These are phyloP conservation scores for Kipferlia bialata DNA, from an alignment of 78 protist species.

Conservation along the genomic window DNA sequence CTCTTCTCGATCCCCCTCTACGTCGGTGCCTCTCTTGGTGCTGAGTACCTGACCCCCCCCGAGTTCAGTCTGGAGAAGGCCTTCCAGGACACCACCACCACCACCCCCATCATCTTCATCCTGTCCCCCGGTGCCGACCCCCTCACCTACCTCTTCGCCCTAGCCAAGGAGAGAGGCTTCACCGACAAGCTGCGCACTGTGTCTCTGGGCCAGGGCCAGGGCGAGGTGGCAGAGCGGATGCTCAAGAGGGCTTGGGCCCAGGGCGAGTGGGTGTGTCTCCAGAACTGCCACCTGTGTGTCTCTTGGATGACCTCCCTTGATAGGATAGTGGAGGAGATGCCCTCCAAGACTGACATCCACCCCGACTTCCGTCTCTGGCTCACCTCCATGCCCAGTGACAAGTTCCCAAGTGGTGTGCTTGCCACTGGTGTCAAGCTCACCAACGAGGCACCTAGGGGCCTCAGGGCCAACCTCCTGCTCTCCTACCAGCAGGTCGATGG, in stretches of 20 bases:
- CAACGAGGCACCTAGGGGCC: constrained; percentile 16
- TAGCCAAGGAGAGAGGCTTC: constrained; percentile 29
- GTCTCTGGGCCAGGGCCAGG: constrained; percentile 70
- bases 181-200: constrained; percentile 18
- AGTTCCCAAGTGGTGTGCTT: constrained; percentile 28
- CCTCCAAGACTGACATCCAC: constrained; percentile 5
- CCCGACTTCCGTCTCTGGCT: constrained; percentile 29
- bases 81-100: constrained; percentile 19
- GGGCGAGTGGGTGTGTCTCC: constrained; percentile 71
- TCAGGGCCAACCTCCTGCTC: constrained; percentile 2
- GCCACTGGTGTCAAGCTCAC: constrained; percentile 12
- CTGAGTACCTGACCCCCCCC: constrained; percentile 54
- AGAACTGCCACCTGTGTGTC: constrained; percentile 67
- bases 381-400: constrained; percentile 23
- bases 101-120: constrained; percentile 56
- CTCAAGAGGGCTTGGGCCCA: constrained; percentile 24
- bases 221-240: constrained; percentile 34
- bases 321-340: constrained; percentile 34
- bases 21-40: constrained; percentile 27
- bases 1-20: constrained; percentile 11
- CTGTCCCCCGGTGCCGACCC: constrained; percentile 67
- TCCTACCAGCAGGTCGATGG: neutral
- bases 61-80: constrained; percentile 39
- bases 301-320: constrained; percentile 52
- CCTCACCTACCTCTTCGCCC: constrained; percentile 23